Evolutionary conservation across 768 basidiomycete species (phyloP), one percentile per base, ranked within the genome.

Genomic region (Rhodosporidiobolus odoratus): DNA sequence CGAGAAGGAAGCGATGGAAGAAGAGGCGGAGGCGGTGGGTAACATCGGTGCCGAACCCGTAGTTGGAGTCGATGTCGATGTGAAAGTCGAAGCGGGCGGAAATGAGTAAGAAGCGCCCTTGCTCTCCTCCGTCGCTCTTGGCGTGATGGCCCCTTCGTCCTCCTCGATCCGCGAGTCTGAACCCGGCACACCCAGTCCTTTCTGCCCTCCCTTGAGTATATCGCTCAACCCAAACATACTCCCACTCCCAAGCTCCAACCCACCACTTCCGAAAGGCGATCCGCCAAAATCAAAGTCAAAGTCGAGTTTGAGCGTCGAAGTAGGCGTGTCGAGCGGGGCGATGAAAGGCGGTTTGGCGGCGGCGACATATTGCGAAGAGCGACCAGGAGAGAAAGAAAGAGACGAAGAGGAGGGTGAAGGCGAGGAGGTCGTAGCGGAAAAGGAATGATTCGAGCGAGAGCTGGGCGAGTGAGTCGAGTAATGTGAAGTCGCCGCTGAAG

Each of bases 201-300:
- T 23, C 23, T 23, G 43, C 23, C 43, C 43, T 45, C 43, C 43
- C 43, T 53, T 65, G 54, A 72, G 45, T 30, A 68, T n/a, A n/a
- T 67, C 67, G 58, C 62, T 67, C n/a, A 72, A 38, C 1, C 66
- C 71, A 13, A 72, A 72, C 50, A 67, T 61, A 5, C 62, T 65
- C 32, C 65, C 71, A 13, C 58, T 61, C 21, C n/a, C n/a, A n/a
- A n/a, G n/a, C n/a, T n/a, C n/a, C n/a, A n/a, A n/a, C n/a, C n/a
- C n/a, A n/a, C n/a, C n/a, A n/a, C 32, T 65, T 45, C 66, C 58
- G 58, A 72, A 72, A 12, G 66, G 48, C 3, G 63, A 54, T 23
- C 68, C 48, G 32, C 58, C 66, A 17, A 67, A 54, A n/a, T 62
- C 71, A 25, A 72, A 72, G 37, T 68, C 60, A 41, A 72, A 54